Conservation (phyloP, 805 yeast species). For the Ogataea salicorniae region DNA sequence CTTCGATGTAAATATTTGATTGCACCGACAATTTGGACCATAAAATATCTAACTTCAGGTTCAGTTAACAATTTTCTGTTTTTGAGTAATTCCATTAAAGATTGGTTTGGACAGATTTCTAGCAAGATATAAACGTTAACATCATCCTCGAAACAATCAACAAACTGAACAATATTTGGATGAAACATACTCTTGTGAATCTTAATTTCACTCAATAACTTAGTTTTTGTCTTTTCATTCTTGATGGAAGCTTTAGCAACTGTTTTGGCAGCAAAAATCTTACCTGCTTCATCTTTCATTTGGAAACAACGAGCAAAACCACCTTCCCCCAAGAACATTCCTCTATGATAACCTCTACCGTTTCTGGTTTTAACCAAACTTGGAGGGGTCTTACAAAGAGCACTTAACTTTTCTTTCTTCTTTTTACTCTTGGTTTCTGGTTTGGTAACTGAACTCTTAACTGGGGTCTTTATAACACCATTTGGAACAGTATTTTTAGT, state of each 20-base stretch:
- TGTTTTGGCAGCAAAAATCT: conserved; percentile 91
- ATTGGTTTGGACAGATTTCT: conserved; percentile 93
- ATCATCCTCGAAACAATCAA: conserved; percentile 97
- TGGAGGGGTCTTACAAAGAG: conserved; percentile 95
- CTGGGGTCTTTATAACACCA: conserved; percentile 33
- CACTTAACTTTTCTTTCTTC: conserved; percentile 83
- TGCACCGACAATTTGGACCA: conserved; percentile 93
- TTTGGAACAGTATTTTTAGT: conserved; percentile 32
- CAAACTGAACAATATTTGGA: conserved; percentile 83
- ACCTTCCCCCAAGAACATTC: conserved; percentile 91
- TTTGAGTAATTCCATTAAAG: conserved; percentile 86
- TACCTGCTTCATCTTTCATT: conserved; percentile 85
- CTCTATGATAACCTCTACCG: conserved; percentile 88
- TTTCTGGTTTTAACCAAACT: conserved; percentile 80
- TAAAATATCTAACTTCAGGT: conserved; percentile 84
- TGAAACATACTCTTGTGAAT: conserved; percentile 89
- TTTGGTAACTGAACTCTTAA: conserved; percentile 32
- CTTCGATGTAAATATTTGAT: conserved; percentile 87
- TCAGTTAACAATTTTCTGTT: conserved; percentile 81
- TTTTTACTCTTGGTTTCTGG: conserved; percentile 40
- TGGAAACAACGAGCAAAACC: conserved; percentile 99
- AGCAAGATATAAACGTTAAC: conserved; percentile 86
- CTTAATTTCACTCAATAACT: conserved; percentile 87
- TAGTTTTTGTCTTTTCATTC: conserved; percentile 81
- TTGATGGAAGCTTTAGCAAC: conserved; percentile 94